Evolutionary conservation across 2,329 filamentous ascomycete genomes (phyloP), one percentile per base, ranked within the genome.

Genomic region (Exophiala oligosperma): DNA sequence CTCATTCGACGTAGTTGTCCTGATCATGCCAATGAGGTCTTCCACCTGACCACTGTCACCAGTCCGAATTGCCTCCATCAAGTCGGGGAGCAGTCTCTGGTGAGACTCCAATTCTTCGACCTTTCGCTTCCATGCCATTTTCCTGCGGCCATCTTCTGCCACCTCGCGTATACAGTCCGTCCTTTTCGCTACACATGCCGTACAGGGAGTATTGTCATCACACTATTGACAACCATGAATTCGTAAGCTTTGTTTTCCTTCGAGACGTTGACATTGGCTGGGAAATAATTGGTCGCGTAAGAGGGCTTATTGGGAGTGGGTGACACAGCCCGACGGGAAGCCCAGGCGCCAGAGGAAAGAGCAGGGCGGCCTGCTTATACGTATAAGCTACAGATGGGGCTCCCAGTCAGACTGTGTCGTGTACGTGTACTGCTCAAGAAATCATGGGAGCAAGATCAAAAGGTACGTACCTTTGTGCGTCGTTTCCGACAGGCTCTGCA

Each of bases 161-260:
- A 43, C 43, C 46, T 56, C 57, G 29, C 49, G 49, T 4, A 49
- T 32, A 47, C 57, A 60, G 28, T 53, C 53, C 11, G 53, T 50
- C n/a, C 46, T 14, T 29, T 51, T 60, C 26, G 28, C 29, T 4
- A 53, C 37, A 52, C 57, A 56, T 23, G 49, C 50, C 21, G 53
- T 46, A 46, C 57, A 60, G 24, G 57, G 57, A 7, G 47, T 55
- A 17, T 60, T 47, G n/a, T 60, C 53, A 32, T 60, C 57, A 28
- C 57, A 60, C 57, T 60, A 46, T 56, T 49, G 23, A 29, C 23
- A 21, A 24, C 24, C n/a, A 43, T 17, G 32, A 28, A 12, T 32
- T 23, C 14, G 49, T 52, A 21, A 52, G 49, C 40, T 37, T 41
- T 4, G 21, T 17, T 9, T 5, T 11, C n/a, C 11, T n/a, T n/a